Percentiles rank a stretch among this genome's conserved stretches.
phyloP scores from a whole-genome alignment of 768 basidiomycete genomes.

The Steccherinum ochraceum region DNA sequence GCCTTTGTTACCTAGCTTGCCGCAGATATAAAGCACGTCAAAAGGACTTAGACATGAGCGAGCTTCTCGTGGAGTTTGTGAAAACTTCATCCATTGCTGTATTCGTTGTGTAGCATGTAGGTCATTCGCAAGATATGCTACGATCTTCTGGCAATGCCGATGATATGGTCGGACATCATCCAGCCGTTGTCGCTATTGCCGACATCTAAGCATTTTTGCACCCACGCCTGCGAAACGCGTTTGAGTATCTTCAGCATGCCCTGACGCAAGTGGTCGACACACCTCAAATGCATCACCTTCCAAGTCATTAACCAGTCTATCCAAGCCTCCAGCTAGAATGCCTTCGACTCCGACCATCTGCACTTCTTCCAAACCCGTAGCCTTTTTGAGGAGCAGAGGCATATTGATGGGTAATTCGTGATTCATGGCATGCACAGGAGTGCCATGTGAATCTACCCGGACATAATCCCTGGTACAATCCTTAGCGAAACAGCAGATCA shows the following conservation, averaged over 20 bases:
- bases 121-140: not conserved
- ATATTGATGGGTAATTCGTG: constrained; percentile 9
- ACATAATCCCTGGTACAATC: constrained; percentile 2
- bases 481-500: not conserved
- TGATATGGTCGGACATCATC: constrained; percentile 11
- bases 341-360: constrained; percentile 14
- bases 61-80: not conserved
- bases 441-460: not conserved
- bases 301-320: constrained; percentile 11
- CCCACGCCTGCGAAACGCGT: constrained; percentile 9
- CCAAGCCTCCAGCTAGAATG: constrained; percentile 12
- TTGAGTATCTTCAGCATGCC: not conserved
- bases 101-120: not conserved
- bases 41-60: not conserved
- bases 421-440: constrained; percentile 9
- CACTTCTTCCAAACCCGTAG: constrained; percentile 6
- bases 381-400: constrained; percentile 3
- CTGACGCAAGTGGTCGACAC: no score
- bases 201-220: constrained; percentile 9
- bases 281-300: constrained; percentile 12
- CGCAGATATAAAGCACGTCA: no score
- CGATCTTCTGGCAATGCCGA: constrained; percentile 8
- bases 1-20: no score
- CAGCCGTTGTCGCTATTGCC: constrained; percentile 9
- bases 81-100: not conserved